phyloP scores from a whole-genome alignment of 768 basidiomycete genomes.

The Inosperma sp. region DNA sequence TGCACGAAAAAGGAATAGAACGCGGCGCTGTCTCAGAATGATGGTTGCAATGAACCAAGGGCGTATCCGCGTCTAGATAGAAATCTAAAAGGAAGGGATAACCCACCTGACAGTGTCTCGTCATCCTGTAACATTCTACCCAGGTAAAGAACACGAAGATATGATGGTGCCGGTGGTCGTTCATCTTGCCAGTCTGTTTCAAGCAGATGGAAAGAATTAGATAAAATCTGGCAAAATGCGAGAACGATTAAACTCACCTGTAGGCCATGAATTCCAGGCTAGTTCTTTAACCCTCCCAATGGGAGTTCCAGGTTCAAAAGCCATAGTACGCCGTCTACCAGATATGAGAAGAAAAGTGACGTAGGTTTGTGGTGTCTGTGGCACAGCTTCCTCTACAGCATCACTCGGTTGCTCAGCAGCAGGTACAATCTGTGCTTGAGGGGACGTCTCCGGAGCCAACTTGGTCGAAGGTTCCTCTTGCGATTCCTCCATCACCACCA shows the following conservation, averaged over 20 bases:
- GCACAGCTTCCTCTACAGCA: slow-evolving; percentile 29
- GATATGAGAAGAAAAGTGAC: slow-evolving; percentile 72
- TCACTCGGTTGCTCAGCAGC: slow-evolving; percentile 8
- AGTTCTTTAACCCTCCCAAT: slow-evolving; percentile 79
- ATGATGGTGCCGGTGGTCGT: slow-evolving; percentile 71
- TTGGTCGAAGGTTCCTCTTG: too few species aligned
- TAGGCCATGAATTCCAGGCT: slow-evolving; percentile 79
- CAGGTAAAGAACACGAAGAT: slow-evolving; percentile 69
- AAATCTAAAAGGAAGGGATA: slow-evolving; percentile 7
- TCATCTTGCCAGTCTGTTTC: slow-evolving; percentile 71
- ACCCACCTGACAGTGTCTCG: slow-evolving; percentile 64
- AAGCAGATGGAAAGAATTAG: slow-evolving; percentile 1
- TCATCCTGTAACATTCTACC: slow-evolving; percentile 84
- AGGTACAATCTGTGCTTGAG: slow-evolving; percentile 10
- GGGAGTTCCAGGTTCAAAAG: slow-evolving; percentile 70
- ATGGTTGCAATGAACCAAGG: slow-evolving; percentile 7
- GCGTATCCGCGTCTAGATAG: background rate
- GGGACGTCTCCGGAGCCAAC: too few species aligned
- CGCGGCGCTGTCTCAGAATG: slow-evolving; percentile 10
- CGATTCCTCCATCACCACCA: too few species aligned
- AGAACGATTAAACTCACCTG: slow-evolving; percentile 41
- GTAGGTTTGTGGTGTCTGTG: slow-evolving; percentile 58
- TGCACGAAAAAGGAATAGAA: too few species aligned
- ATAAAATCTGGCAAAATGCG: slow-evolving; percentile 10
- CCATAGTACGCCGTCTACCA: slow-evolving; percentile 62